Conservation (phyloP, 345 rosid species). For the Viola odorata region DNA sequence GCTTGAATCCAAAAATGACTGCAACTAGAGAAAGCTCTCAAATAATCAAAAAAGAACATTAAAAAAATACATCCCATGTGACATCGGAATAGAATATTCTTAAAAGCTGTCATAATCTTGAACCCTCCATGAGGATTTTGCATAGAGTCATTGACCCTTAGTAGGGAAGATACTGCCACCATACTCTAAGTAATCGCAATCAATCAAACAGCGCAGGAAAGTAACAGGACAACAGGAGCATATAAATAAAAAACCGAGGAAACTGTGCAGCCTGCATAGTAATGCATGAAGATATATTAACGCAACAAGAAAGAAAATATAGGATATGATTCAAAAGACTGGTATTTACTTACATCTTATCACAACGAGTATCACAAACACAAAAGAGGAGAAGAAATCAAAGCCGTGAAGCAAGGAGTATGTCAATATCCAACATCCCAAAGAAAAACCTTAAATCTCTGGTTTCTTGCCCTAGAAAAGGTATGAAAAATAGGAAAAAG, state of each 20-base stretch:
- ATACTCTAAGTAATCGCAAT: constrained; percentile 16
- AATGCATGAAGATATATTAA: too few relatives aligned
- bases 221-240: constrained; percentile 22
- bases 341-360: constrained; percentile 10
- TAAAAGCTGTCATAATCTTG: constrained; percentile 45
- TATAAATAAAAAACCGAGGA: constrained; percentile 8
- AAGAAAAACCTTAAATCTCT: constrained; percentile 1
- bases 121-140: constrained; percentile 33
- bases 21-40: constrained; percentile 31
- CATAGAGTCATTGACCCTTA: constrained; percentile 22
- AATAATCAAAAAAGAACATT: constrained; percentile 29
- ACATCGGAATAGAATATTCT: constrained; percentile 48
- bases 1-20: constrained; percentile 28
- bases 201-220: constrained; percentile 14
- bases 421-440: not conserved
- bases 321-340: too few relatives aligned
- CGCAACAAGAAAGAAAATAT: too few relatives aligned
- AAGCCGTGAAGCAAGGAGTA: constrained; percentile 6
- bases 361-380: constrained; percentile 15
- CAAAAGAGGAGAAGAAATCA: constrained; percentile 10
- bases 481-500: constrained; percentile 1
- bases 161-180: not conserved
- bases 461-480: constrained; percentile 2
- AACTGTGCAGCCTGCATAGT: too few relatives aligned
- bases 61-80: constrained; percentile 58